These are phyloP conservation scores for Fusarium beomiforme DNA, from an alignment of 2,329 filamentous ascomycete species.

Conservation along the genomic window DNA sequence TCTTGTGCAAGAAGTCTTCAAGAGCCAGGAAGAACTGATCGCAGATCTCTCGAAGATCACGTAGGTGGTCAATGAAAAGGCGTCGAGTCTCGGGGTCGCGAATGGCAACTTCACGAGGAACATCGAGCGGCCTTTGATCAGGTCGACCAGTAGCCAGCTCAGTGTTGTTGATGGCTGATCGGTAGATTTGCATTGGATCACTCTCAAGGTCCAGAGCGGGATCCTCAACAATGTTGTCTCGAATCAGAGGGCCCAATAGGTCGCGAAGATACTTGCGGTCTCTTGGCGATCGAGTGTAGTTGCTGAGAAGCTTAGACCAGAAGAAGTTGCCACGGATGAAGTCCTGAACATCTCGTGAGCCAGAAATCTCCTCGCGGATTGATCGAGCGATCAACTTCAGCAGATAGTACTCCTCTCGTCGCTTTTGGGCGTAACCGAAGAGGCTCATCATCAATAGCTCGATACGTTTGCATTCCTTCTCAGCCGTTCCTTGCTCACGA, in stretches of 20 bases:
- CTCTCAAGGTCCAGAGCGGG: constrained; percentile 92
- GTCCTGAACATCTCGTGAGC: constrained; percentile 78
- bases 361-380: constrained; percentile 85
- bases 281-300: constrained; percentile 89
- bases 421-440: constrained; percentile 97
- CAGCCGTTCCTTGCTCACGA: constrained; percentile 83
- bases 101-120: constrained; percentile 93
- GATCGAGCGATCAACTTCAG: constrained; percentile 87
- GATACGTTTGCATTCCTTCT: constrained; percentile 92
- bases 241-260: constrained; percentile 83
- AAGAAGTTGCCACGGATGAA: constrained; percentile 92
- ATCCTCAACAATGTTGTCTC: constrained; percentile 93
- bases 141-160: constrained; percentile 90
- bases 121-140: constrained; percentile 82
- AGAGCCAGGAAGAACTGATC: constrained; percentile 87
- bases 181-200: constrained; percentile 97
- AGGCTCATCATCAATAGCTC: constrained; percentile 95
- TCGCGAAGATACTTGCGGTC: constrained; percentile 94
- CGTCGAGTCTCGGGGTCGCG: constrained; percentile 91
- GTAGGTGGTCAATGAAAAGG: constrained; percentile 92
- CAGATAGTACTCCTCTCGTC: constrained; percentile 95
- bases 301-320: constrained; percentile 86
- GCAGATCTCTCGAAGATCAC: constrained; percentile 92
- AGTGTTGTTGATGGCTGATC: constrained; percentile 95
- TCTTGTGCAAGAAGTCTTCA: constrained; percentile 84